Conservation (phyloP, 192 early-diverging fungal species). For the Coemansia biformis region DNA sequence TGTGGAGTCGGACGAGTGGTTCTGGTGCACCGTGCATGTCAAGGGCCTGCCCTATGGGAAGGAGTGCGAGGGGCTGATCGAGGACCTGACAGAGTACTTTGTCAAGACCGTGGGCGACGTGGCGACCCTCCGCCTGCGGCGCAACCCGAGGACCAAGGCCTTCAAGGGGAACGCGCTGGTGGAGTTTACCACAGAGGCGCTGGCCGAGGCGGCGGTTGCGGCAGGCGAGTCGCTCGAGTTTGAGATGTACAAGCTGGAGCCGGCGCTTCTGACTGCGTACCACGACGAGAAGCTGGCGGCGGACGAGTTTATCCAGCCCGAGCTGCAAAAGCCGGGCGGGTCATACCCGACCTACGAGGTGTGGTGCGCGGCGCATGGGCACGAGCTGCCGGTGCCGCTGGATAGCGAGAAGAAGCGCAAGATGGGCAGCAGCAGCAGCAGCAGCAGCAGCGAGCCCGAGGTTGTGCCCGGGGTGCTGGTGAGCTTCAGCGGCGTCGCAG, state of each 20-base stretch:
- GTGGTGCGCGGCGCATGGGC: conserved; percentile 37
- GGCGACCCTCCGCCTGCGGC: conserved; percentile 35
- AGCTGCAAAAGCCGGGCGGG: conserved; percentile 41
- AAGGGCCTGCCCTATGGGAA: conserved; percentile 43
- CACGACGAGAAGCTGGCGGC: conserved; percentile 42
- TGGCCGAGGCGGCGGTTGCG: conserved; percentile 25
- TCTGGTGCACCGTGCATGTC: conserved; percentile 36
- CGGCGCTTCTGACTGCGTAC: conserved; percentile 33
- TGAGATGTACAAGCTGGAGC: conserved; percentile 20
- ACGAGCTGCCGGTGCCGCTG: conserved; percentile 6
- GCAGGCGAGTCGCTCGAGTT: conserved; percentile 19
- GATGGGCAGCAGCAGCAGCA: no score
- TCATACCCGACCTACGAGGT: conserved; percentile 39
- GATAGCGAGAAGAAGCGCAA: conserved; percentile 7
- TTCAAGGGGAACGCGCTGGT: conserved; percentile 50
- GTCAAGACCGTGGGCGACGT: conserved; percentile 11
- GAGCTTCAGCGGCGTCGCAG: conserved; percentile 24
- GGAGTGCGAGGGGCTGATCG: conserved; percentile 19
- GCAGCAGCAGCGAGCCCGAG: conserved; percentile 3
- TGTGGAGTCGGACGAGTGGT: conserved; percentile 37
- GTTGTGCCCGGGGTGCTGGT: conserved; percentile 21
- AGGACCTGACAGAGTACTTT: conserved; percentile 34
- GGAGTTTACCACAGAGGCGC: conserved; percentile 25
- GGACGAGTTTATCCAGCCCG: conserved; percentile 40
- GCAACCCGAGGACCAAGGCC: conserved; percentile 42